A percentile compares a stretch with the other conserved stretches of the same genome.
These are phyloP conservation scores for Lophiotrema nucula DNA, from an alignment of 495 filamentous ascomycete species.

Conservation along the genomic window DNA sequence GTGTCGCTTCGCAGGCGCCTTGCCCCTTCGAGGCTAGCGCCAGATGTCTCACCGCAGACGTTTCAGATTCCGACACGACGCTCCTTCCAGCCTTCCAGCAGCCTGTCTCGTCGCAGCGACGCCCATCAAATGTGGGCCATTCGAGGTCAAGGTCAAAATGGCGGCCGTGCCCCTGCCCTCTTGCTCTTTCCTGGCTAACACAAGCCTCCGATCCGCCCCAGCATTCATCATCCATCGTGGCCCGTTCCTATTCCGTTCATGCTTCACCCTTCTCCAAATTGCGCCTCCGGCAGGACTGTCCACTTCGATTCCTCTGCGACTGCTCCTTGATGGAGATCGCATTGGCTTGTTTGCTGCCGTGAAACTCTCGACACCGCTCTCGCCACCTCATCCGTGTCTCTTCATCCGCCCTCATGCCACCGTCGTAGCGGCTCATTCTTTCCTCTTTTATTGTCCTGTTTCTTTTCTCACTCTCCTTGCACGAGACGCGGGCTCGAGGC, in stretches of 20 bases:
- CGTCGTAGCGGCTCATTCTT: background rate
- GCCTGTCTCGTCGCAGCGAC: no score
- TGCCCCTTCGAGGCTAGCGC: no score
- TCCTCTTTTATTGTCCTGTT: slow-evolving; percentile 32
- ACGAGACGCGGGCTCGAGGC: slow-evolving; percentile 23
- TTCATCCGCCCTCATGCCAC: background rate
- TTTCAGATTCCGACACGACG: slow-evolving; percentile 1
- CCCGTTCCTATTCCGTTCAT: background rate
- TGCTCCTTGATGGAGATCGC: slow-evolving; percentile 29
- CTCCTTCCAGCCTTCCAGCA: background rate
- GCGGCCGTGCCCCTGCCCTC: background rate
- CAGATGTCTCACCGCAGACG: background rate
- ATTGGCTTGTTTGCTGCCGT: slow-evolving; percentile 15
- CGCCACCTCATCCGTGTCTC: background rate
- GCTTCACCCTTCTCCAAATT: slow-evolving; percentile 6
- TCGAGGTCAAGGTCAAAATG: background rate
- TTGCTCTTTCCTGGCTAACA: background rate
- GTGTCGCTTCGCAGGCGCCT: no score
- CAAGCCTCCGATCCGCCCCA: background rate
- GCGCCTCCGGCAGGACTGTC: background rate
- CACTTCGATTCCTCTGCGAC: background rate
- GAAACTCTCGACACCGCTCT: slow-evolving; percentile 17
- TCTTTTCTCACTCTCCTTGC: slow-evolving; percentile 34
- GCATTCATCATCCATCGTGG: background rate
- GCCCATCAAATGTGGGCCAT: background rate